A percentile compares a stretch with the other conserved stretches of the same genome.
These are phyloP conservation scores for Diplosphaera chodatii DNA, from an alignment of 139 green algal species.

Conservation along the genomic window DNA sequence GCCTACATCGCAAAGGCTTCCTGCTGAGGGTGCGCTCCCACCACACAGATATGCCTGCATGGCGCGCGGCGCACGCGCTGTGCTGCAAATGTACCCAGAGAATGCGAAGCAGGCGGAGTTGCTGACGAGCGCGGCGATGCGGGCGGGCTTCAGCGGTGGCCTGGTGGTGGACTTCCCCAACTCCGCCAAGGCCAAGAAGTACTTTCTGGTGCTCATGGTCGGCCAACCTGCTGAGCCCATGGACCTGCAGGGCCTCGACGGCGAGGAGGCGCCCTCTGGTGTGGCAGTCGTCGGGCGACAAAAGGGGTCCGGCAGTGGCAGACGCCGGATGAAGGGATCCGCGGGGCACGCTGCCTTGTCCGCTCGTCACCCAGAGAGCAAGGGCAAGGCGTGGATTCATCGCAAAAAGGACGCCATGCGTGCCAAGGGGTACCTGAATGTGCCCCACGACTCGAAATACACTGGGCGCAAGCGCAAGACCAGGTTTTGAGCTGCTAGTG, in stretches of 20 bases:
- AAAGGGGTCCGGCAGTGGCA: neutral
- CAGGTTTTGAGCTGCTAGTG: slow-evolving; percentile 22
- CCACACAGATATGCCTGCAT: slow-evolving; percentile 70
- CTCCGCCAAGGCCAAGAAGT: slow-evolving; percentile 92
- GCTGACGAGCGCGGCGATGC: slow-evolving; percentile 87
- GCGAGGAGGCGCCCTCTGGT: neutral
- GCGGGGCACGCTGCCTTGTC: neutral
- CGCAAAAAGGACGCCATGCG: slow-evolving; percentile 90
- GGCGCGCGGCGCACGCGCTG: slow-evolving; percentile 66
- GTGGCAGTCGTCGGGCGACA: neutral
- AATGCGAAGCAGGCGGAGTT: slow-evolving; percentile 79
- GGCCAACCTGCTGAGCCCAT: neutral
- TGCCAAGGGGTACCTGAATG: slow-evolving; percentile 59
- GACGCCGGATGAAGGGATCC: neutral
- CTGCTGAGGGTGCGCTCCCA: too few relatives aligned
- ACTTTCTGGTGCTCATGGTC: slow-evolving; percentile 94
- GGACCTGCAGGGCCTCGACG: slow-evolving; percentile 16
- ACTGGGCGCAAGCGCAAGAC: slow-evolving; percentile 86
- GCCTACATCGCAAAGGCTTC: too few relatives aligned
- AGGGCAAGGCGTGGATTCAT: slow-evolving; percentile 77
- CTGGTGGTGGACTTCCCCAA: slow-evolving; percentile 97
- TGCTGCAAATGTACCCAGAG: slow-evolving; percentile 88
- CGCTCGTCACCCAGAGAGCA: slow-evolving; percentile 18
- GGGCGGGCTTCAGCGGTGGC: slow-evolving; percentile 87
- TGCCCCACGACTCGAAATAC: slow-evolving; percentile 87